phyloP scores from a whole-genome alignment of 2,329 filamentous ascomycete genomes.

The Drechslerella stenobrocha region DNA sequence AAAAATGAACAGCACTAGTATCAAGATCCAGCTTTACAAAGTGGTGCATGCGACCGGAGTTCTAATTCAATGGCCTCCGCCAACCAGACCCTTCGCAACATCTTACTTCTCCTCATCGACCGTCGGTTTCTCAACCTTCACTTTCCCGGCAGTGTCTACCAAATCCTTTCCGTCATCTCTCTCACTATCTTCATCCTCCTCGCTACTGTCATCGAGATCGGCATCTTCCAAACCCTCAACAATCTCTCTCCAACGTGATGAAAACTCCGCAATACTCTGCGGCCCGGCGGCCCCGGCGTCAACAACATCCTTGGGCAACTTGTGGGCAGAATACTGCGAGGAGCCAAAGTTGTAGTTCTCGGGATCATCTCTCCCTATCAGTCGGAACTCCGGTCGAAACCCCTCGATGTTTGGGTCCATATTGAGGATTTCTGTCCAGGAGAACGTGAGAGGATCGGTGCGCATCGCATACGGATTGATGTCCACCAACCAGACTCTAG shows the following conservation, averaged over 20 bases:
- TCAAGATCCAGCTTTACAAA: too few species aligned
- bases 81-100: too few species aligned
- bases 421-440: conserved; percentile 79
- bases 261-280: conserved; percentile 78
- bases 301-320: conserved; percentile 75
- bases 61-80: too few species aligned
- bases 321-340: conserved; percentile 90
- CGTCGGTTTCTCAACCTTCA: too few species aligned
- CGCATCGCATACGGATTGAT: conserved; percentile 91
- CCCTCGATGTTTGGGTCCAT: conserved; percentile 63
- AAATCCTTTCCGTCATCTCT: background rate
- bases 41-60: too few species aligned
- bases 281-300: conserved; percentile 69
- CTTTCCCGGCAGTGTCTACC: background rate
- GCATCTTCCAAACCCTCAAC: conserved; percentile 60
- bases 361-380: conserved; percentile 81
- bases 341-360: conserved; percentile 84
- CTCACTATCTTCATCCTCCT: background rate
- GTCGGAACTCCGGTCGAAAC: conserved; percentile 72
- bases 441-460: conserved; percentile 86
- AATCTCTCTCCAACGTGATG: conserved; percentile 71
- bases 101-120: too few species aligned
- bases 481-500: conserved; percentile 81
- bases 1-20: too few species aligned
- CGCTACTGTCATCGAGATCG: conserved; percentile 56